Conservation (phyloP, 176 grass and related monocot genomes). For the Zoysia pacifica region DNA sequence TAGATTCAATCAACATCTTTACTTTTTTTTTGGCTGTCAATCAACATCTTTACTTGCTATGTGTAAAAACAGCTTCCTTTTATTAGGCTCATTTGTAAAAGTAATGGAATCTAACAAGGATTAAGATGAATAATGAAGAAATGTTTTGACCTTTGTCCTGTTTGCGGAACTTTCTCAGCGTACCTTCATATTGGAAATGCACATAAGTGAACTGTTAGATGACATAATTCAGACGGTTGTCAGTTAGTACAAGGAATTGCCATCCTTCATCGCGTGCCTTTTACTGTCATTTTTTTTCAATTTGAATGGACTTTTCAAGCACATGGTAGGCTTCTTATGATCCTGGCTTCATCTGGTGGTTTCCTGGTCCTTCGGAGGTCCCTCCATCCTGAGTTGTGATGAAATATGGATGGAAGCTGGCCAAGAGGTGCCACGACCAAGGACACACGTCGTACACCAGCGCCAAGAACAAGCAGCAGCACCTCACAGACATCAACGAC, state of each 20-base stretch:
- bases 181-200: not conserved
- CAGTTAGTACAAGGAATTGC: not conserved
- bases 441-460: slow-evolving; percentile 34
- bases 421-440: slow-evolving; percentile 60
- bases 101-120: slow-evolving; percentile 3
- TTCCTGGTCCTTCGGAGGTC: slow-evolving; percentile 58
- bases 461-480: slow-evolving; percentile 70
- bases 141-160: not conserved
- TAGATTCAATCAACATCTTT: slow-evolving; percentile 40
- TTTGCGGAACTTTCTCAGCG: not conserved
- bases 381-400: slow-evolving; percentile 63
- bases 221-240: not conserved
- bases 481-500: slow-evolving; percentile 78
- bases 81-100: not conserved
- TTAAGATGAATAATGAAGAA: slow-evolving; percentile 23
- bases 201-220: not conserved
- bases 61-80: not conserved
- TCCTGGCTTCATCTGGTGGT: slow-evolving; percentile 78
- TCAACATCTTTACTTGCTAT: not conserved
- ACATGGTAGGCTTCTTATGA: slow-evolving; percentile 88
- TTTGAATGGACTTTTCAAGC: slow-evolving; percentile 67
- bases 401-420: slow-evolving; percentile 59
- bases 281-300: slow-evolving; percentile 47
- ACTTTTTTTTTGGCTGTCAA: not conserved
- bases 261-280: not conserved